Conservation (phyloP, 106 monocot genomes). For the Allium sativum region DNA sequence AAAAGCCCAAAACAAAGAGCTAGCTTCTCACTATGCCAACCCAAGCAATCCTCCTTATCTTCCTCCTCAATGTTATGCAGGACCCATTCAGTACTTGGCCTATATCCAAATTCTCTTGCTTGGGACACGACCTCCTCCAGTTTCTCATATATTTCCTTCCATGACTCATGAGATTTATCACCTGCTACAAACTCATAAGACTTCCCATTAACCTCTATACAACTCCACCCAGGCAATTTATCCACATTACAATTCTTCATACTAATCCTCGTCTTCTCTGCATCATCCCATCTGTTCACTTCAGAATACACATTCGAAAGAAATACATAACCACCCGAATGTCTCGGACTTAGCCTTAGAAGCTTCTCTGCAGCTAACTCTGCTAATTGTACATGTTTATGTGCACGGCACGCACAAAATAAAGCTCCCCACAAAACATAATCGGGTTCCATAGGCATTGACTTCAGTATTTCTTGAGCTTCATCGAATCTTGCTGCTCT, state of each 20-base stretch:
- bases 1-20: slow-evolving; percentile 43
- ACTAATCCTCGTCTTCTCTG: slow-evolving; percentile 15
- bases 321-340: slow-evolving; percentile 30
- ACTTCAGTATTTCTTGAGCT: slow-evolving; percentile 22
- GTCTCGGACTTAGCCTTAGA: slow-evolving; percentile 23
- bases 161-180: slow-evolving; percentile 19
- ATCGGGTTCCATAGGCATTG: slow-evolving; percentile 31
- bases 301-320: slow-evolving; percentile 39
- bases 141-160: slow-evolving; percentile 27
- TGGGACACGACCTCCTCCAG: slow-evolving; percentile 24
- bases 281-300: slow-evolving; percentile 23
- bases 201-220: slow-evolving; percentile 23
- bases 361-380: slow-evolving; percentile 34
- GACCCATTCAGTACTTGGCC: slow-evolving; percentile 37
- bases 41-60: slow-evolving; percentile 41
- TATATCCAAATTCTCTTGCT: slow-evolving; percentile 29
- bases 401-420: slow-evolving; percentile 28
- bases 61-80: slow-evolving; percentile 56
- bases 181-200: slow-evolving; percentile 20
- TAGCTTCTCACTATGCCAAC: slow-evolving; percentile 53
- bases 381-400: slow-evolving; percentile 24
- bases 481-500: slow-evolving; percentile 22
- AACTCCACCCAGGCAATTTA: slow-evolving; percentile 37
- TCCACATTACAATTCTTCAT: slow-evolving; percentile 22
- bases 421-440: slow-evolving; percentile 50